Conservation (phyloP, 441 rosid genomes). For the Corymbia citriodora region DNA sequence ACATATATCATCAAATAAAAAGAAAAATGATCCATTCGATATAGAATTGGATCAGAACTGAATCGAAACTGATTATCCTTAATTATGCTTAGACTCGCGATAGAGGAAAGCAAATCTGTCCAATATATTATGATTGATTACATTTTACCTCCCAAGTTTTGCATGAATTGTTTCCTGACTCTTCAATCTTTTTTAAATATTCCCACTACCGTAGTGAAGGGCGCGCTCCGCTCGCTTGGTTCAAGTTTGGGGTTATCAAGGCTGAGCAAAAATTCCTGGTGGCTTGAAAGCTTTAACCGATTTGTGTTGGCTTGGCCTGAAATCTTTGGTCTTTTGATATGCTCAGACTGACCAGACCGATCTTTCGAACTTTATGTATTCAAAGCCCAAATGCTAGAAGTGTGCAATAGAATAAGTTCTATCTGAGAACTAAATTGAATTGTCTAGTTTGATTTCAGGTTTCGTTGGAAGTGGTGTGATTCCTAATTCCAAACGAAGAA, state of each 20-base stretch:
- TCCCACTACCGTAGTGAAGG: background rate
- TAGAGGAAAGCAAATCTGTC: background rate
- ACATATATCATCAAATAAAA: too few species aligned
- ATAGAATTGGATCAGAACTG: too few species aligned
- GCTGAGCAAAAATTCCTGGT: background rate
- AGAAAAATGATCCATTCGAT: too few species aligned
- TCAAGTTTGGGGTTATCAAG: background rate
- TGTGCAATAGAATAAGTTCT: background rate
- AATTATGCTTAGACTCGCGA: too few species aligned
- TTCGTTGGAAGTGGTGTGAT: too few species aligned
- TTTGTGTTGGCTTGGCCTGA: background rate
- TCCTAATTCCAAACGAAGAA: background rate
- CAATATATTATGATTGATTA: too few species aligned
- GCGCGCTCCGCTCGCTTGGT: background rate
- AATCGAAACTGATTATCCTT: too few species aligned
- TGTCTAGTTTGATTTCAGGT: rapidly evolving
- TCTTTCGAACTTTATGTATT: background rate
- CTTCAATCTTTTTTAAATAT: background rate
- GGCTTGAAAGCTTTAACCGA: background rate
- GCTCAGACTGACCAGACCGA: background rate
- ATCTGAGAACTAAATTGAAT: rapidly evolving
- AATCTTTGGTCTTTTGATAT: background rate
- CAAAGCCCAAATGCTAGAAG: background rate
- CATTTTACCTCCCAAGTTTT: background rate
- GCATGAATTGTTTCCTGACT: background rate